Percentiles rank a stretch among this genome's conserved stretches.
These are phyloP conservation scores for Cryptococcus sp. DNA, from an alignment of 1,284 basidiomycete species.

Conservation along the genomic window DNA sequence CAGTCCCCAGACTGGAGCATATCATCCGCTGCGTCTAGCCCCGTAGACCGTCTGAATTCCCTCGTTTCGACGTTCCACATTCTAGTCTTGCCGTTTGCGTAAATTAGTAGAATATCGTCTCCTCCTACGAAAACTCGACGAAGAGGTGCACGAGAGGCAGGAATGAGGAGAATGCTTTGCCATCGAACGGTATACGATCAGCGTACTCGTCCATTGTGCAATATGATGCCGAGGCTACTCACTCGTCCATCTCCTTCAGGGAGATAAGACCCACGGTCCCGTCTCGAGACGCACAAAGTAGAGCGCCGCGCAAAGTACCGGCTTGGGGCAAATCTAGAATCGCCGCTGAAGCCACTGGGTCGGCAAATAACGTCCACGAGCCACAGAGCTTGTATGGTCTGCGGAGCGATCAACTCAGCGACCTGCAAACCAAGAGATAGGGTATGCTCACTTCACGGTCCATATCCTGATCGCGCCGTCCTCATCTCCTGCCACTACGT, in stretches of 20 bases:
- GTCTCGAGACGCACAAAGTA: conserved; percentile 72
- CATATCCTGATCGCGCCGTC: conserved; percentile 49
- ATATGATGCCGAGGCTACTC: conserved; percentile 37
- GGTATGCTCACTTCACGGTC: conserved; percentile 31
- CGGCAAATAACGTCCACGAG: conserved; percentile 52
- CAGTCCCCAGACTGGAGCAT: conserved; percentile 70
- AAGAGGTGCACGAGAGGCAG: conserved; percentile 70
- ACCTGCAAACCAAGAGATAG: neutral
- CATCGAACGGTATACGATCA: conserved; percentile 13
- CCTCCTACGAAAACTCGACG: conserved; percentile 66
- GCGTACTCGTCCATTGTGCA: neutral
- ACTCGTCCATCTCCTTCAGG: conserved; percentile 77
- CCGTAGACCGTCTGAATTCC: conserved; percentile 84
- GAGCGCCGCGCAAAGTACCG: conserved; percentile 67
- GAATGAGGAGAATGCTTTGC: conserved; percentile 70
- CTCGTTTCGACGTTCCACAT: conserved; percentile 84
- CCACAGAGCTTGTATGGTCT: conserved; percentile 34
- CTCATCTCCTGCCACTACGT: conserved; percentile 46
- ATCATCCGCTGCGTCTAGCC: conserved; percentile 71
- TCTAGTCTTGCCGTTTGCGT: conserved; percentile 73
- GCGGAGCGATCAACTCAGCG: conserved; percentile 1
- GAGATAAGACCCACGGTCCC: conserved; percentile 79
- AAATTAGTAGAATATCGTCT: conserved; percentile 74
- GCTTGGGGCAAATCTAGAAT: conserved; percentile 40
- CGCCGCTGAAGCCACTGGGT: conserved; percentile 47